phyloP scores from a whole-genome alignment of 306 rosid genomes.

The Fragaria ananassa region DNA sequence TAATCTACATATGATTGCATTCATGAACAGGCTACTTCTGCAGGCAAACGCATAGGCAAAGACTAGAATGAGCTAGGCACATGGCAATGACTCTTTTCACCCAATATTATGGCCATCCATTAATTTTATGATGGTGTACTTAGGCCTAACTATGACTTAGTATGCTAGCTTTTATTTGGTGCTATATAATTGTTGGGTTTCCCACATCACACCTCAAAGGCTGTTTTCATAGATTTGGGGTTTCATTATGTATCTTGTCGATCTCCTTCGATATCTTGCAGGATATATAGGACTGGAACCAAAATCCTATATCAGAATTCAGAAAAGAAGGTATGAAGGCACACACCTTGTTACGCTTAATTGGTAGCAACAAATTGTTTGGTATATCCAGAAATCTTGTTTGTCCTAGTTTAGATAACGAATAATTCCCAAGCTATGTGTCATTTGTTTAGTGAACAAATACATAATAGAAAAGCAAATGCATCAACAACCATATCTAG shows the following conservation, averaged over 20 bases:
- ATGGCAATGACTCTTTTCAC: neutral
- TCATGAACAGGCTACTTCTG: neutral
- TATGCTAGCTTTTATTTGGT: neutral
- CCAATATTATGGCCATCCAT: neutral
- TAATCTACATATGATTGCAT: neutral
- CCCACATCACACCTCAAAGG: neutral
- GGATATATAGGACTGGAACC: neutral
- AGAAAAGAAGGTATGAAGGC: neutral
- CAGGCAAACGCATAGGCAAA: neutral
- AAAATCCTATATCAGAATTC: neutral
- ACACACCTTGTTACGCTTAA: neutral
- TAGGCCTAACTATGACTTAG: neutral
- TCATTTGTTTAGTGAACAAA: neutral
- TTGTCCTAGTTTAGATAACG: neutral
- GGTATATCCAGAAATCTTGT: neutral
- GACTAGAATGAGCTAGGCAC: neutral
- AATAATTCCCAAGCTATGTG: neutral
- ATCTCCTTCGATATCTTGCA: neutral
- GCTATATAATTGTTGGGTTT: neutral
- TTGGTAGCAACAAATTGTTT: neutral
- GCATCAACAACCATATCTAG: neutral
- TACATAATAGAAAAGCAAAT: neutral
- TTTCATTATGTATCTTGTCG: neutral
- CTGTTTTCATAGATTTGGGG: neutral
- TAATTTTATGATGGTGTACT: neutral